A percentile compares a stretch with the other conserved stretches of the same genome.
These are phyloP conservation scores for Monosporozyma aquatica DNA, from an alignment of 805 yeast genomes.

Conservation along the genomic window DNA sequence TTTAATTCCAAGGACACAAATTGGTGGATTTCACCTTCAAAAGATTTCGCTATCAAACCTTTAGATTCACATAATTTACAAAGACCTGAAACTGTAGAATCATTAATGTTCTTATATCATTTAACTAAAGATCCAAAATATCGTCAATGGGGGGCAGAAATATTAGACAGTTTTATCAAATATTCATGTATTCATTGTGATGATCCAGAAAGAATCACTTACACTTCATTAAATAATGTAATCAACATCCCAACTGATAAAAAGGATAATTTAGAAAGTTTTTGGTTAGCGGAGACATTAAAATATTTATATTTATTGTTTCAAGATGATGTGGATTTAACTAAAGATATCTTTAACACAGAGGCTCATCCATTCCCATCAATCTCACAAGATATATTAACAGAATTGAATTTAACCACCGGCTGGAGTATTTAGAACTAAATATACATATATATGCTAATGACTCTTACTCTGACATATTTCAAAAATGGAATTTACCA, in stretches of 20 bases:
- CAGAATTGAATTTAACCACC: constrained; percentile 15
- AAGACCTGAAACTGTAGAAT: constrained; percentile 90
- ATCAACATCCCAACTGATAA: constrained; percentile 42
- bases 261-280: constrained; percentile 76
- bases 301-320: constrained; percentile 76
- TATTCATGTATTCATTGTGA: constrained; percentile 42
- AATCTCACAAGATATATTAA: constrained; percentile 27
- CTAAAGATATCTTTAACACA: constrained; percentile 71
- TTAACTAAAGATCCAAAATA: constrained; percentile 73
- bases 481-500: constrained; percentile 88
- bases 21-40: constrained; percentile 30
- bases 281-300: constrained; percentile 90
- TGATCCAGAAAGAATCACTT: constrained; percentile 33
- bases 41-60: constrained; percentile 62
- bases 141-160: constrained; percentile 84
- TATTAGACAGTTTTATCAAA: constrained; percentile 60
- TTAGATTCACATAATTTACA: constrained; percentile 77
- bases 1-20: background rate
- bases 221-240: constrained; percentile 60
- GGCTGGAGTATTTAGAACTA: constrained; percentile 22
- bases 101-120: constrained; percentile 69
- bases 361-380: constrained; percentile 93
- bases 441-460: background rate
- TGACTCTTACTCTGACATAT: background rate
- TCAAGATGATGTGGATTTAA: constrained; percentile 63